Evolutionary conservation across 441 rosid genomes (phyloP), one percentile per base, ranked within the genome.

Genomic region (Monsonia emarginata): DNA sequence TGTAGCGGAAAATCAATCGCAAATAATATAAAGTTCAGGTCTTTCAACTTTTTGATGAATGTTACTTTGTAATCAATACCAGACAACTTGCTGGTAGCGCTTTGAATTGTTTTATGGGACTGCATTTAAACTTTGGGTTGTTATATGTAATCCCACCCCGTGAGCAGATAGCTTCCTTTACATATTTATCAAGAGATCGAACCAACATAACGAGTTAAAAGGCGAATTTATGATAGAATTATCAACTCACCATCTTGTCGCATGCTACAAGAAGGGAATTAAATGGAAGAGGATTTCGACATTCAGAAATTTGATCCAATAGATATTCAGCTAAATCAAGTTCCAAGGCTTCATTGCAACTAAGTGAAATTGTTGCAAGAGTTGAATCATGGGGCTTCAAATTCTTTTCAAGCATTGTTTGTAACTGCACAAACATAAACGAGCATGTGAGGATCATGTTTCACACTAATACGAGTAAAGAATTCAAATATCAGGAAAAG

Each of bases 271-370:
- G 87, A 79, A 91, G 82, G 56, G 76, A 80, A 82, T 86, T 89
- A 66, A 66, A 83, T 61, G 89, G 87, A 79, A 67, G 69, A 14
- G 89, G 79, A 74, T 75, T 25, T 25, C 63, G 70, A 69, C 73
- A 79, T 63, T 70, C 71, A 40, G 87, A 80, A 67, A 90, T 72
- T 77, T 81, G 85, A 76, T 81, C 76, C 82, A 91, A 73, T 10
- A 94, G 78, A 71, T 71, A 70, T 80, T 94, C 95, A 57, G 96
- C 96, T 63, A 85, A 74, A 82, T 94, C 94, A 69, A 89, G 84
- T 71, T 91, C 90, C 66, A 83, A 72, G 61, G 78, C 88, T 50
- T 18, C 44, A 22, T 67, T 69, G 69, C 77, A 74, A 38, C 42
- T 54, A 36, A 64, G 32, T 48, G 77, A 69, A 61, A 74, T 44